These are phyloP conservation scores for Suhomyces chickasaworum DNA, from an alignment of 1,139 yeast species.

Conservation along the genomic window DNA sequence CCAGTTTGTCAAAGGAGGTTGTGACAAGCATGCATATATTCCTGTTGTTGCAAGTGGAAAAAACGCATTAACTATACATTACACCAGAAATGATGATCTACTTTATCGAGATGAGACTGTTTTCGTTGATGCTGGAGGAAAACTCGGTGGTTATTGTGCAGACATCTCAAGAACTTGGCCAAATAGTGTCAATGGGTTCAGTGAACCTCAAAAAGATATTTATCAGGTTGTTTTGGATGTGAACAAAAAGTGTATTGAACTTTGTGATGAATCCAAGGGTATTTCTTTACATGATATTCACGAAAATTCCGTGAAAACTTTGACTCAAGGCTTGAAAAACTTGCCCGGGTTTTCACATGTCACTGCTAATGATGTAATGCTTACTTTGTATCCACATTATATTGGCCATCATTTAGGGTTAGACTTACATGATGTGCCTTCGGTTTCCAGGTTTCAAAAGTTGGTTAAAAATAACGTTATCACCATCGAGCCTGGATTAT, in stretches of 20 bases:
- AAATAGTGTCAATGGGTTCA: constrained; percentile 63
- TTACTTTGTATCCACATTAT: constrained; percentile 82
- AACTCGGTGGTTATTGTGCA: constrained; percentile 90
- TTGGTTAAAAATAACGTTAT: constrained; percentile 70
- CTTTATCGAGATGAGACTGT: constrained; percentile 78
- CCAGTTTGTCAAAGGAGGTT: constrained; percentile 81
- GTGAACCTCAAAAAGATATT: constrained; percentile 77
- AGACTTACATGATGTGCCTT: constrained; percentile 86
- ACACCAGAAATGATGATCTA: constrained; percentile 83
- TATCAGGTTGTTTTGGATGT: constrained; percentile 87
- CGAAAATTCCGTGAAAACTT: constrained; percentile 57
- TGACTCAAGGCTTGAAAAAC: constrained; percentile 67
- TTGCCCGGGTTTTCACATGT: constrained; percentile 63
- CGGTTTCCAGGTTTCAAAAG: constrained; percentile 52
- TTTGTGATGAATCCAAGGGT: constrained; percentile 56
- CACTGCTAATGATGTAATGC: constrained; percentile 52
- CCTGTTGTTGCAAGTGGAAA: constrained; percentile 97
- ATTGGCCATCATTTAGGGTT: constrained; percentile 95
- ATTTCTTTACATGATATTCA: constrained; percentile 77
- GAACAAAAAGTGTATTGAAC: constrained; percentile 73
- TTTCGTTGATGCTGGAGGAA: constrained; percentile 93
- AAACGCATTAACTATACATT: constrained; percentile 86
- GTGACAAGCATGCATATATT: constrained; percentile 85
- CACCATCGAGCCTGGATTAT: constrained; percentile 94
- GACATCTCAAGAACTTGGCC: constrained; percentile 99